Conservation (phyloP, 2,329 filamentous ascomycete species). For the Penicillium sp. region DNA sequence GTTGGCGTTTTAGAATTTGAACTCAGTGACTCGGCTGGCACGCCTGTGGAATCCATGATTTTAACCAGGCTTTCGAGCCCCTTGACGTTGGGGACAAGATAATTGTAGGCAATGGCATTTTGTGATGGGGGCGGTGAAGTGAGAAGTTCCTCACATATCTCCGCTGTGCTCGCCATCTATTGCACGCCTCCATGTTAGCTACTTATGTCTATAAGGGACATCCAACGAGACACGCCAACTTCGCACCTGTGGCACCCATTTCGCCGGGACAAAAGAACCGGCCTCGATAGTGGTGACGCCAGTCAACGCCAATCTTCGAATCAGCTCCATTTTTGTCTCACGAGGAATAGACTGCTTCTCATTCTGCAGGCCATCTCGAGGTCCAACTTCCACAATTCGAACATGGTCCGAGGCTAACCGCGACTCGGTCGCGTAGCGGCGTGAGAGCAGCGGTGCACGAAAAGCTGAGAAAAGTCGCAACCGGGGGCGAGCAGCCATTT, state of each 20-base stretch:
- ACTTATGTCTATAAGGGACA: neutral
- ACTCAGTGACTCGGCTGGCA: conserved; percentile 27
- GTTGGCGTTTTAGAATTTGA: conserved; percentile 28
- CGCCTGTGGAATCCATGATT: conserved; percentile 43
- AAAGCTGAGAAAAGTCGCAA: conserved; percentile 28
- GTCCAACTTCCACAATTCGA: conserved; percentile 50
- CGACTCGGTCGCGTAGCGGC: conserved; percentile 37
- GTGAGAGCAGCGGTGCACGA: conserved; percentile 19
- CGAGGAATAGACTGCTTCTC: conserved; percentile 47
- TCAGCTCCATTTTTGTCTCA: conserved; percentile 47
- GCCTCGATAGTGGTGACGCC: conserved; percentile 49
- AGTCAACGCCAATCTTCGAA: conserved; percentile 43
- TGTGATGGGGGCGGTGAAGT: conserved; percentile 46
- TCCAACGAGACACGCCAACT: conserved; percentile 4
- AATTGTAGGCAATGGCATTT: conserved; percentile 57
- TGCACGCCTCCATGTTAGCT: neutral
- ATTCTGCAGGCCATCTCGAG: conserved; percentile 51
- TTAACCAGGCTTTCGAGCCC: conserved; percentile 56
- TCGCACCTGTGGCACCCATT: conserved; percentile 51
- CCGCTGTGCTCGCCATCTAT: conserved; percentile 60
- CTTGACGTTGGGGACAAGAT: conserved; percentile 58
- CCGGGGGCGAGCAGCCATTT: conserved; percentile 25
- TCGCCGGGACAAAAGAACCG: conserved; percentile 50
- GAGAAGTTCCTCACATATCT: conserved; percentile 54
- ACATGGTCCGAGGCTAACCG: conserved; percentile 45